Base-by-base conservation (phyloP, 2,329 filamentous ascomycete genomes). In the Rhynchosporium graminicola region DNA sequence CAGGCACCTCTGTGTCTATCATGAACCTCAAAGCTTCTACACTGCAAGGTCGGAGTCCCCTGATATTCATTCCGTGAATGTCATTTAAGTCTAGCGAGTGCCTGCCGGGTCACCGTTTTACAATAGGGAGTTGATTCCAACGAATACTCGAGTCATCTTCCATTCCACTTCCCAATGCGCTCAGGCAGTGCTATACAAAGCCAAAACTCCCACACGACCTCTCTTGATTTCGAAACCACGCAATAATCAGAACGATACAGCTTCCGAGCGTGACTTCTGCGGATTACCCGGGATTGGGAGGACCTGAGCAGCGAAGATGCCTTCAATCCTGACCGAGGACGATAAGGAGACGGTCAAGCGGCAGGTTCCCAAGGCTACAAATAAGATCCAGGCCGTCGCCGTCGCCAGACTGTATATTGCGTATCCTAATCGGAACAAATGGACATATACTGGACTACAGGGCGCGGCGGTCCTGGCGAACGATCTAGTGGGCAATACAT, bases 341-440 rank as follows among this genome's bases (percentile, higher is more conserved):
- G 95, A 99, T 80, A 97, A 96, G 83, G 91, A 96, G 79, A 96
- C 88, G 65, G 93, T 99, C 78, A 96, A 96, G 81, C 89, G 95
- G 75, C 90, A 89, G 71, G 91, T 99, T 60, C 94, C 95, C 65
- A 97, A 96, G 77, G 86, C 92, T 67, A 87, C 88, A 72, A 99
- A 98, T 86, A 98, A 98, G 82, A 98, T 99, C 77, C 91, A 96
- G 69, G 92, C 93, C 65, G 94, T 96, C 68, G 95, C 91, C 64
- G 93, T 98, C 69, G 94, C 92, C 65, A 89, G 90, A 74, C 87
- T 99, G 70, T 98, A 97, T 78, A 86, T 98, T 74, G 93, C 94
- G 71, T 90, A 96, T 74, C 95, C 95, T 12, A 86, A 95, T 79
- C 84, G 83, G 67, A 84, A 87, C 66, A 86, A 83, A 92, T 99